phyloP scores from a whole-genome alignment of 139 green algal species.

The Chlamydomonas urium region DNA sequence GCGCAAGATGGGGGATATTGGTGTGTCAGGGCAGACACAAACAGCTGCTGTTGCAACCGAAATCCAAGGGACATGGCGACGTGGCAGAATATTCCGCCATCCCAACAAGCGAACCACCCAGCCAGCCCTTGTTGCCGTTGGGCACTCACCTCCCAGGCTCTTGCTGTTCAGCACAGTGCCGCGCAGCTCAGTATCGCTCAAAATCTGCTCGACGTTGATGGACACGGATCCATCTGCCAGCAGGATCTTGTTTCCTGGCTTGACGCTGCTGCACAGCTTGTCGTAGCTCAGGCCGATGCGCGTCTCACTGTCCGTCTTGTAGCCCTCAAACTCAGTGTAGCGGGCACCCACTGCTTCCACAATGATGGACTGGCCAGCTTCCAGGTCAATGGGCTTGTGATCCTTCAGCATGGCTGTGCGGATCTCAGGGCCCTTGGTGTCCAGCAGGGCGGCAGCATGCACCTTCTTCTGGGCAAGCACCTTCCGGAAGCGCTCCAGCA shows the following conservation, averaged over 20 bases:
- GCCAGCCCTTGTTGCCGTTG: no score
- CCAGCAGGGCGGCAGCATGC: slow-evolving; percentile 43
- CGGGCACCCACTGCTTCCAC: slow-evolving; percentile 48
- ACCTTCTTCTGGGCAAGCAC: slow-evolving; percentile 29
- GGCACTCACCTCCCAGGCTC: slow-evolving; percentile 40
- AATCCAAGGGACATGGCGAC: no score
- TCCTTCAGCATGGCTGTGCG: slow-evolving; percentile 54
- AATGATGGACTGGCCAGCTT: slow-evolving; percentile 49
- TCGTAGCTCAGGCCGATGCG: slow-evolving; percentile 55
- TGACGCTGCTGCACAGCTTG: slow-evolving; percentile 51
- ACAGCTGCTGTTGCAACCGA: no score
- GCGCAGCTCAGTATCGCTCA: slow-evolving; percentile 25
- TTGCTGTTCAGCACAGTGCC: slow-evolving; percentile 49
- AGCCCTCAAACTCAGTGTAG: slow-evolving; percentile 48
- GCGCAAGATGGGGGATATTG: no score
- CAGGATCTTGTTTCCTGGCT: slow-evolving; percentile 53
- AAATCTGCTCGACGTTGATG: slow-evolving; percentile 46
- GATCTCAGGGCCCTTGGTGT: slow-evolving; percentile 66
- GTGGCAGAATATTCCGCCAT: no score
- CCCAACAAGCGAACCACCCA: no score
- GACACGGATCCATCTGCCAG: slow-evolving; percentile 54
- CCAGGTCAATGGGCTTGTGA: slow-evolving; percentile 44
- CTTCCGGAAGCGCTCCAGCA: slow-evolving; percentile 58
- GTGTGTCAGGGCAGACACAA: no score
- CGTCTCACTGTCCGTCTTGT: slow-evolving; percentile 44